Conservation (phyloP, 176 grass and related monocot genomes). For the Guadua angustifolia region DNA sequence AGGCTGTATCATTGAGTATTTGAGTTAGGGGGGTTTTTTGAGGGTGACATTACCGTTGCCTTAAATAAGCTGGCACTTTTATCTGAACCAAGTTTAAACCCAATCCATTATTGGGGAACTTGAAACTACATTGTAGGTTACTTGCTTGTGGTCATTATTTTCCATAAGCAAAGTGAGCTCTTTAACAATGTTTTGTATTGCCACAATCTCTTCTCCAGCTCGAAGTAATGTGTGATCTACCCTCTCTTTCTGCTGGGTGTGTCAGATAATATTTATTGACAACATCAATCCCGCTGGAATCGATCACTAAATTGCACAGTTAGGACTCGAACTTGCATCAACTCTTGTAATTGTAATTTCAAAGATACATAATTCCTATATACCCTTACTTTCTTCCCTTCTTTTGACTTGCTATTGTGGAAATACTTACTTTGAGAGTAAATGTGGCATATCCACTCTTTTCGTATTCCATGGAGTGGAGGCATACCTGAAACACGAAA, state of each 20-base stretch:
- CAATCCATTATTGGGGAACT: background rate
- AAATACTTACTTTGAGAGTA: constrained; percentile 1
- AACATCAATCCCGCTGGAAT: constrained; percentile 99
- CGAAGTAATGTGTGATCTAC: constrained; percentile 15
- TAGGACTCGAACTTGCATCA: constrained; percentile 79
- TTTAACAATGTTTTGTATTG: background rate
- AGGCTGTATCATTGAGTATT: background rate
- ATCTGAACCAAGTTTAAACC: background rate
- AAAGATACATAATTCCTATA: constrained; percentile 57
- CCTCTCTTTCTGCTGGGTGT: constrained; percentile 40
- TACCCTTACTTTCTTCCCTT: background rate
- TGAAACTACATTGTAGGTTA: too few species aligned
- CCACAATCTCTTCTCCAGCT: background rate
- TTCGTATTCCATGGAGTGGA: constrained; percentile 68
- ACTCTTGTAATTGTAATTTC: constrained; percentile 99
- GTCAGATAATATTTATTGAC: constrained; percentile 99
- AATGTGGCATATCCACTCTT: background rate
- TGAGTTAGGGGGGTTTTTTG: background rate
- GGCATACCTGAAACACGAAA: constrained; percentile 96
- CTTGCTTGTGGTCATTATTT: constrained; percentile 20
- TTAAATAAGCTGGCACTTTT: background rate
- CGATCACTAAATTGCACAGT: constrained; percentile 98
- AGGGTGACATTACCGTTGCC: background rate
- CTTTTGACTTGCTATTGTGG: background rate
- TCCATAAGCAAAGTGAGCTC: constrained; percentile 29